Base-by-base conservation (phyloP, 306 rosid species). In the Leucaena leucocephala region DNA sequence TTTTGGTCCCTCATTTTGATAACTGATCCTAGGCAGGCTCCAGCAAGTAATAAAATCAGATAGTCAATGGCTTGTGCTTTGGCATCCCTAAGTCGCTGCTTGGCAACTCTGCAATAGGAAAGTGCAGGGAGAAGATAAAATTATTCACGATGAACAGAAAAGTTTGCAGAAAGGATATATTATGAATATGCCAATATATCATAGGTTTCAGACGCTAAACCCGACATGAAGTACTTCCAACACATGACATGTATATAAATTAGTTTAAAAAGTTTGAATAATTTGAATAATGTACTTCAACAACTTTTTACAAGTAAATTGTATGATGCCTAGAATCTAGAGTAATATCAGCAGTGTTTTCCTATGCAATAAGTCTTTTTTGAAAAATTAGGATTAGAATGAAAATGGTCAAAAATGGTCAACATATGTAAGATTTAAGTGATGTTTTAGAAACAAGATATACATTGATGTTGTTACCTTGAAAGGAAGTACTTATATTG, bases 21-120 rank as follows among this genome's bases (percentile, higher is more conserved):
- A 76, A 95, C 83, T 21, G 92, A 86, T 87, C 99, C 99, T 83
- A 95, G 87, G 90, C 99, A 93, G 69, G 99, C 99, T 83, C 99
- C 99, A 40, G 98, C 99, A 63, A 95, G 97, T 74, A 95, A 86
- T 79, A 95, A 84, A 82, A 93, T 95, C 76, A 95, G 82, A 86
- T 93, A 95, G 85, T 95, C 99, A 57, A 93, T 90, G 61, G 97
- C 93, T 81, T 93, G 94, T 19, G 84, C 88, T 81, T 82, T 89
- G 68, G 98, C 91, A 86, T 95, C 99, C 80, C 98, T 86, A 50
- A 93, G 86, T 72, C 97, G 87, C 86, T 95, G 99, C 91, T 93
- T 95, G 79, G 89, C 91, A 79, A 74, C 90, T 83, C 99, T 95
- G 87, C 62, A 65, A 86, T 49, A 64, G 61, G 72, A 44, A 44